phyloP scores from a whole-genome alignment of 129 eudicot genomes.

The Ambrosia artemisiifolia region DNA sequence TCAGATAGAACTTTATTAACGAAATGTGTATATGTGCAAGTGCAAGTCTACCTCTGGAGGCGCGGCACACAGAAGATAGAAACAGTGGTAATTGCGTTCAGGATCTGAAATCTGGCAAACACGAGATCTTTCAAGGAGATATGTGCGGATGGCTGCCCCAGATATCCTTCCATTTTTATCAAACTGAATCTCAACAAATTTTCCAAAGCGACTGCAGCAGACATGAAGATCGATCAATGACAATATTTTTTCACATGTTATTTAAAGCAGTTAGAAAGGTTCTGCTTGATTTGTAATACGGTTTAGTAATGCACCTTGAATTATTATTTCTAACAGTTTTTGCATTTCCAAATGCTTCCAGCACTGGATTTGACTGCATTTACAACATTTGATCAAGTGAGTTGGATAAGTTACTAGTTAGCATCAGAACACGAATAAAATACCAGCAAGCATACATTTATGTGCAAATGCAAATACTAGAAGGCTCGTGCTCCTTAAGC shows the following conservation, averaged over 20 bases:
- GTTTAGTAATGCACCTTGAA: slow-evolving; percentile 57
- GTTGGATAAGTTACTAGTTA: slow-evolving; percentile 16
- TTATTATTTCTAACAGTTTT: slow-evolving; percentile 96
- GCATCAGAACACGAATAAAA: slow-evolving; percentile 4
- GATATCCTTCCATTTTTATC: slow-evolving; percentile 94
- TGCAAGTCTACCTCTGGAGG: slow-evolving; percentile 70
- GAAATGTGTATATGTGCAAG: slow-evolving; percentile 5
- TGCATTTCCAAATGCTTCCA: slow-evolving; percentile 99
- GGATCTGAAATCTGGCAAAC: slow-evolving; percentile 97
- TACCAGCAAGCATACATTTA: not conserved
- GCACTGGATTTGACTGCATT: slow-evolving; percentile 95
- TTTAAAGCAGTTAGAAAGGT: not conserved
- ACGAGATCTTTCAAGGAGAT: slow-evolving; percentile 98
- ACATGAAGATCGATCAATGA: slow-evolving; percentile 1
- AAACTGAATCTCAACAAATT: slow-evolving; percentile 95
- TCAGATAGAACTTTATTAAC: slow-evolving; percentile 7
- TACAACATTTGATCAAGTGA: slow-evolving; percentile 27
- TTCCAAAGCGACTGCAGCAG: slow-evolving; percentile 91
- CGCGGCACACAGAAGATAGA: slow-evolving; percentile 95
- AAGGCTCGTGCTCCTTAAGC: slow-evolving; percentile 6
- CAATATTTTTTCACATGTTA: slow-evolving; percentile 20
- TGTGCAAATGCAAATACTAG: slow-evolving; percentile 8
- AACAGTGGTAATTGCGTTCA: slow-evolving; percentile 96
- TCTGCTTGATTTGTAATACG: slow-evolving; percentile 4
- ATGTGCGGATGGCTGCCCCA: slow-evolving; percentile 95